A percentile compares a stretch with the other conserved stretches of the same genome.
phyloP scores from a whole-genome alignment of 2,329 filamentous ascomycete species.

The Diaporthe ilicicola region DNA sequence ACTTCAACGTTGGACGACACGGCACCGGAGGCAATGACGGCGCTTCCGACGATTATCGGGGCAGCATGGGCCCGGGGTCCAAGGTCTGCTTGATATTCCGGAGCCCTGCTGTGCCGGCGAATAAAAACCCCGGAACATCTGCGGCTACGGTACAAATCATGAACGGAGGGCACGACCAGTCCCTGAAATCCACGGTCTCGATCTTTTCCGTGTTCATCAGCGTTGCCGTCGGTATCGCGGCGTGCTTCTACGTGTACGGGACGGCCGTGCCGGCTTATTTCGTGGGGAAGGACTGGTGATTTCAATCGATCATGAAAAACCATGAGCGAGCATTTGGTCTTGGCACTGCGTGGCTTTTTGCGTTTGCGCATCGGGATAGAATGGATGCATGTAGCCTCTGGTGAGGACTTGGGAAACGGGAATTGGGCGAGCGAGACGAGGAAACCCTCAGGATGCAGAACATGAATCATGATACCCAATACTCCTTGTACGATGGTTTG shows the following conservation, averaged over 20 bases:
- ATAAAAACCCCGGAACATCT: not conserved
- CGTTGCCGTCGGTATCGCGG: not conserved
- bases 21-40: not conserved
- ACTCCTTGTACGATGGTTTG: not conserved
- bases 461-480: not conserved
- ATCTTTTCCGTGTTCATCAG: conserved; percentile 5
- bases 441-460: not conserved
- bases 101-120: not conserved
- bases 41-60: not conserved
- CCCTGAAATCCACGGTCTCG: not conserved
- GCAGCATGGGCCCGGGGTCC: not conserved
- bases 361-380: not conserved
- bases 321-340: not conserved
- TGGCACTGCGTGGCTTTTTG: not conserved
- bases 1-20: not conserved
- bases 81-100: conserved; percentile 12
- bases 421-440: not conserved
- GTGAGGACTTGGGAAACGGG: not conserved
- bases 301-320: not conserved
- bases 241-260: conserved; percentile 21
- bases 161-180: not conserved
- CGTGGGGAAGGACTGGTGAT: not conserved
- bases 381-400: not conserved
- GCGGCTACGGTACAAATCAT: not conserved
- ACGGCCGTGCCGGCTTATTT: not conserved